These are phyloP conservation scores for Dacryopinax primogenitus DNA, from an alignment of 768 basidiomycete genomes.

Conservation along the genomic window DNA sequence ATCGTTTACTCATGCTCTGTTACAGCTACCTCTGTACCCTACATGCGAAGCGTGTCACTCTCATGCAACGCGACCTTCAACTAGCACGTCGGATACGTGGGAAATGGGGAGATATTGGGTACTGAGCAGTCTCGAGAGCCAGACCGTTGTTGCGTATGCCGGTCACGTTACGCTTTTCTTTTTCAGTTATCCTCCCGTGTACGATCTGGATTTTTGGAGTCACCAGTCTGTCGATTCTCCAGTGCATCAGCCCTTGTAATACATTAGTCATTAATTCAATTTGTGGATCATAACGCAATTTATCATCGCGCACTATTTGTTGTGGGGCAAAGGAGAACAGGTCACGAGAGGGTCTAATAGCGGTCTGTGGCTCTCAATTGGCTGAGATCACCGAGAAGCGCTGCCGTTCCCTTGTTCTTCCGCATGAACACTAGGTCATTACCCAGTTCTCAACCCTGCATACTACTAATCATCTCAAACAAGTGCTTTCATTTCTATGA, in stretches of 20 bases:
- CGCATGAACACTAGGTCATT: too few relatives aligned
- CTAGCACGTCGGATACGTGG: constrained; percentile 91
- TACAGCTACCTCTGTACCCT: constrained; percentile 87
- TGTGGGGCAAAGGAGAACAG: too few relatives aligned
- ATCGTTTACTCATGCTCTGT: constrained; percentile 6
- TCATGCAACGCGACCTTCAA: constrained; percentile 96
- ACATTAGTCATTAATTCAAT: neutral
- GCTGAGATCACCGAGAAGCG: too few relatives aligned
- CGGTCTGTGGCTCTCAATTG: too few relatives aligned
- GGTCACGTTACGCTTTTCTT: neutral
- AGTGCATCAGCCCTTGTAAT: neutral
- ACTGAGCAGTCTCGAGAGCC: too few relatives aligned
- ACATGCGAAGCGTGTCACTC: constrained; percentile 93
- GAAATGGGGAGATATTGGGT: constrained; percentile 59
- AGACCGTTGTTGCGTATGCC: too few relatives aligned
- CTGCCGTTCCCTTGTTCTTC: too few relatives aligned
- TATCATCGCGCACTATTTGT: too few relatives aligned
- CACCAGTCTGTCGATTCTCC: neutral
- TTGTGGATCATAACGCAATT: neutral
- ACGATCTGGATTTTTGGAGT: neutral
- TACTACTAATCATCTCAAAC: too few relatives aligned
- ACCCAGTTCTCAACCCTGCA: too few relatives aligned
- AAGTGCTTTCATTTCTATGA: too few relatives aligned
- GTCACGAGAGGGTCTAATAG: too few relatives aligned
- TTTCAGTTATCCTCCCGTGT: neutral